Conservation (phyloP, 2,329 filamentous ascomycete species). For the Chrysosporium queenslandicum region DNA sequence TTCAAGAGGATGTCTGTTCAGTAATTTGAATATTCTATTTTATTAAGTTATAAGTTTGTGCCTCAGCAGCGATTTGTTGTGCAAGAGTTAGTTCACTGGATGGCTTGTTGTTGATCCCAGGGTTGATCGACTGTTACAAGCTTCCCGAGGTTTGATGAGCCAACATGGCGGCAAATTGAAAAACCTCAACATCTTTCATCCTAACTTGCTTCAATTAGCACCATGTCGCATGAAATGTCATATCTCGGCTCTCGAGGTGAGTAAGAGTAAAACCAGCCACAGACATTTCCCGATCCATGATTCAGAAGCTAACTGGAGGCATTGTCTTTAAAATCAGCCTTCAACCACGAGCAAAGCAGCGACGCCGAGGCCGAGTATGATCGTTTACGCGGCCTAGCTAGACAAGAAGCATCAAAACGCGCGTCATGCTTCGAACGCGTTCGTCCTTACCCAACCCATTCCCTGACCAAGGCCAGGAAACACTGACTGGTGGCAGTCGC, state of each 20-base stretch:
- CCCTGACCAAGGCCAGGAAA: background rate
- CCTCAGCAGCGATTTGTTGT: too few species aligned
- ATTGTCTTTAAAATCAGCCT: conserved; percentile 45
- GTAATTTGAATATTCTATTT: too few species aligned
- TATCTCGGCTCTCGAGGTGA: conserved; percentile 34
- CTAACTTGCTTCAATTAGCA: too few species aligned
- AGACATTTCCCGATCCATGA: background rate
- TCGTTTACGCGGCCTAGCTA: conserved; percentile 71
- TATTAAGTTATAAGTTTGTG: too few species aligned
- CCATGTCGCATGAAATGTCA: conserved; percentile 32
- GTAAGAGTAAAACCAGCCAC: background rate
- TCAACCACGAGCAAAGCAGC: conserved; percentile 59
- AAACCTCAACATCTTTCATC: too few species aligned
- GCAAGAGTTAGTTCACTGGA: too few species aligned
- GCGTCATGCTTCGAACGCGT: conserved; percentile 66
- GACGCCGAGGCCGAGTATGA: conserved; percentile 82
- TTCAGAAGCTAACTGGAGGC: background rate
- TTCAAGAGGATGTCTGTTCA: too few species aligned
- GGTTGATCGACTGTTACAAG: too few species aligned
- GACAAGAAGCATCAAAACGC: conserved; percentile 69
- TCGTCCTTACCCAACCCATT: conserved; percentile 20
- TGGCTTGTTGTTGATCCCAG: too few species aligned
- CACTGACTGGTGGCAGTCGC: conserved; percentile 42
- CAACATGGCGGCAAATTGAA: too few species aligned
- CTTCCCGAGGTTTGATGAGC: too few species aligned